Base-by-base conservation (phyloP, 495 filamentous ascomycete species). In the Xanthoparmelia taractica region DNA sequence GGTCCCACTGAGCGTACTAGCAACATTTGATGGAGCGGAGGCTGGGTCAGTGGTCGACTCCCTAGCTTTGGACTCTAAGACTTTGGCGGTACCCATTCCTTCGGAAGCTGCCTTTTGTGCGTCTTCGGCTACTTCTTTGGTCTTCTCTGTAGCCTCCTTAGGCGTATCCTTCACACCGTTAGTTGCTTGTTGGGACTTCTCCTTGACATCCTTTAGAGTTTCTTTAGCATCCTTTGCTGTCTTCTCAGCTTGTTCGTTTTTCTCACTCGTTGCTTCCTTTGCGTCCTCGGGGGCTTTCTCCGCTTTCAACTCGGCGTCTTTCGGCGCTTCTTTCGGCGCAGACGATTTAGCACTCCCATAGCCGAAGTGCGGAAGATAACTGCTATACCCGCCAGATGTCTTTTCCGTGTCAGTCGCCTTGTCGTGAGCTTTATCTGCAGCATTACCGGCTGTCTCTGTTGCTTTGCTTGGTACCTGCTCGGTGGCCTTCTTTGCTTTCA, bases 101-200 rank as follows among this genome's bases (percentile, higher is more conserved):
- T 48, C 54, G 18, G 55, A 40, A 27, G 62, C 54, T 34, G 65
- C 50, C 18, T 66, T 57, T 11, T 54, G 43, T 4, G 52, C 57
- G 2, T 33, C 57, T 33, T 63, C 61, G 7, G 45, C 52, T 2
- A 43, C 56, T 27, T 64, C 29, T 48, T 66, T 36, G 1, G 55
- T 58, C 8, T 64, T 58, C 41, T 66, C 58, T 23, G 36, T 43
- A 13, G 43, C 23, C n/a, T 52, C 60, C 33, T 57, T 57, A 10
- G 60, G 29, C 15, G 12, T 52, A 29, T 52, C 48, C 48, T 52
- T 52, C 25, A 2, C 48, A 52, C 18, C 48, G 18, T 25, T 23
- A 2, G 45, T 13, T 13, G n/a, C 45, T 47, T 47, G 45, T 25
- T 47, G 45, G 8, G n/a, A 8, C 2, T 47, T 47, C 45, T 11